Percentiles rank a stretch among this genome's conserved stretches.
Conservation (phyloP, 2,329 filamentous ascomycete species). For the Magnaporthales sp. region DNA sequence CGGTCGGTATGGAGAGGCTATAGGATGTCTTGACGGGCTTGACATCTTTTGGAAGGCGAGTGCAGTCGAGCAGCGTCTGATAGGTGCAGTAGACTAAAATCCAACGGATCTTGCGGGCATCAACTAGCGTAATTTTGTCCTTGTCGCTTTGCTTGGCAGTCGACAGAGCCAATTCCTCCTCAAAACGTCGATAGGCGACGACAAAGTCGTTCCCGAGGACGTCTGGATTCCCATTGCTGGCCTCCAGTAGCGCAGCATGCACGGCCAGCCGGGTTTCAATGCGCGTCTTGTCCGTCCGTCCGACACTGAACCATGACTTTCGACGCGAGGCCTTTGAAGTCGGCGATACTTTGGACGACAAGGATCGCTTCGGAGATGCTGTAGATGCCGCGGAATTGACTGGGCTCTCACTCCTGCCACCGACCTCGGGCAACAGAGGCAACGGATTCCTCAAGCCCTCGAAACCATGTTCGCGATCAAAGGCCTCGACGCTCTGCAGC, state of each 20-base stretch:
- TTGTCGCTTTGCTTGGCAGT: constrained; percentile 21
- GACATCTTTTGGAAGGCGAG: constrained; percentile 50
- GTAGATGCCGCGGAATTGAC: neutral
- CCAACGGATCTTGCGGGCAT: constrained; percentile 72
- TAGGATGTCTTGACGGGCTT: constrained; percentile 49
- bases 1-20: constrained; percentile 35
- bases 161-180: constrained; percentile 43
- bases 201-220: constrained; percentile 49
- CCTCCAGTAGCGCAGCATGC: constrained; percentile 42
- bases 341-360: neutral
- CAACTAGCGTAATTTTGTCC: constrained; percentile 50
- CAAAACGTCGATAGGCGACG: constrained; percentile 60
- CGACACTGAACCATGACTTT: constrained; percentile 10
- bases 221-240: constrained; percentile 34
- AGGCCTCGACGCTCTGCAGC: constrained; percentile 57
- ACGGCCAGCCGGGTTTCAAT: constrained; percentile 38
- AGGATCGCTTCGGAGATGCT: neutral
- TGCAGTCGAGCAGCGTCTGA: constrained; percentile 62
- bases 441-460: constrained; percentile 53
- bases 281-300: constrained; percentile 14
- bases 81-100: constrained; percentile 65
- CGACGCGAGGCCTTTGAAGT: neutral
- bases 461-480: constrained; percentile 55
- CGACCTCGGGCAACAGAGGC: constrained; percentile 51
- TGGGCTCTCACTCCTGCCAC: constrained; percentile 4